phyloP scores from a whole-genome alignment of 1,139 yeast genomes.

The Hemisphaericaspora xylanilytica region DNA sequence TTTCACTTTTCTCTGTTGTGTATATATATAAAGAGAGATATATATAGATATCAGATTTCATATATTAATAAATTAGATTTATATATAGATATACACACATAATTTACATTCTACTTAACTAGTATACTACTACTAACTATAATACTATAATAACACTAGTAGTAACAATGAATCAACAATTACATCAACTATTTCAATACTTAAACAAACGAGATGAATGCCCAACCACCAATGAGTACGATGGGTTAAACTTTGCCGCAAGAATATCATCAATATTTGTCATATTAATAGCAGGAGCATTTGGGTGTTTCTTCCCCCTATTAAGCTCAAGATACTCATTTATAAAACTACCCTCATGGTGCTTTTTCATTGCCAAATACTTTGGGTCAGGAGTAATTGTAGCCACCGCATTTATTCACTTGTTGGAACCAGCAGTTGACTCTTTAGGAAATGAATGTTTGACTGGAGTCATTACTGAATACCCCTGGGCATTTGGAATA shows the following conservation, averaged over 20 bases:
- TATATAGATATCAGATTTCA: too few species aligned
- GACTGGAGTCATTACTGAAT: constrained; percentile 33
- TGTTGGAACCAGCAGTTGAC: constrained; percentile 75
- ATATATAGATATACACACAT: too few species aligned
- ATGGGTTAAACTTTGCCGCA: constrained; percentile 50
- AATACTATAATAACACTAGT: too few species aligned
- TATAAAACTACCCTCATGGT: constrained; percentile 55
- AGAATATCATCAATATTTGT: constrained; percentile 75
- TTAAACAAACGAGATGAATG: constrained; percentile 33
- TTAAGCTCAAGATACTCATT: constrained; percentile 54
- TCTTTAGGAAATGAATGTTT: constrained; percentile 34
- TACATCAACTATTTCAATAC: constrained; percentile 11
- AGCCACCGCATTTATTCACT: constrained; percentile 85
- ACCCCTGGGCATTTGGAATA: constrained; percentile 44
- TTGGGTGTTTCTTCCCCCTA: constrained; percentile 61
- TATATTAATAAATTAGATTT: too few species aligned
- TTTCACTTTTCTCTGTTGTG: too few species aligned
- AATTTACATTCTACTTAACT: too few species aligned
- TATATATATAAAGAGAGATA: too few species aligned
- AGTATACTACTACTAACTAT: too few species aligned
- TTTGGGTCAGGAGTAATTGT: constrained; percentile 93
- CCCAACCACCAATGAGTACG: constrained; percentile 34
- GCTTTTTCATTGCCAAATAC: constrained; percentile 70
- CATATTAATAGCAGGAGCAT: constrained; percentile 53
- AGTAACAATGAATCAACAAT: constrained; percentile 4